Evolutionary conservation across 75 land plant genomes (phyloP).

Genomic region (Cryptomeria japonica): DNA sequence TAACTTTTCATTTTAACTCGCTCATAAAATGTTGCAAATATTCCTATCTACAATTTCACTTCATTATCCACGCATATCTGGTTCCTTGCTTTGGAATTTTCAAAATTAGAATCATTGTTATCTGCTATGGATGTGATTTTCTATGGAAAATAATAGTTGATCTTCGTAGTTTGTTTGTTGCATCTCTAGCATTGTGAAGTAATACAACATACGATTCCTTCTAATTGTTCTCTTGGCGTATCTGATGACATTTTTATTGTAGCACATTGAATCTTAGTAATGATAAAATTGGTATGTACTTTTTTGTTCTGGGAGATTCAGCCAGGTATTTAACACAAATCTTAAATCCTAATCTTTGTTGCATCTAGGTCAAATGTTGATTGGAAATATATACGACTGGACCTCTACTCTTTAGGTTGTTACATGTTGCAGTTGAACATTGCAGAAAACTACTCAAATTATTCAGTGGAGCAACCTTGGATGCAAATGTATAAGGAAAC

Average conservation of each 20-base stretch:
- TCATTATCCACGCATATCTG: neutral
- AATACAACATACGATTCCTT: neutral
- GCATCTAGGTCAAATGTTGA: neutral
- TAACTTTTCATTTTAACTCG: neutral
- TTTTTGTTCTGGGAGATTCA: neutral
- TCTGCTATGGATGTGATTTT: neutral
- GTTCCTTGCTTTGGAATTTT: neutral
- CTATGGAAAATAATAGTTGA: neutral
- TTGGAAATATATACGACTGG: conserved; percentile 11
- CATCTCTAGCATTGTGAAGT: neutral
- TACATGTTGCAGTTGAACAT: neutral
- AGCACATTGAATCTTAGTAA: neutral
- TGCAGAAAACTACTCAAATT: neutral
- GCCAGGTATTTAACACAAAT: neutral
- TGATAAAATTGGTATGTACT: neutral
- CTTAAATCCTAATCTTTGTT: neutral
- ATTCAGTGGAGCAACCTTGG: conserved; percentile 1
- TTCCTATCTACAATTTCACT: neutral
- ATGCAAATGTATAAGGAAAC: neutral
- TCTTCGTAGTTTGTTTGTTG: neutral
- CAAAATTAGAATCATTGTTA: neutral
- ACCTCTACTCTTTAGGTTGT: neutral
- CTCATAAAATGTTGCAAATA: neutral
- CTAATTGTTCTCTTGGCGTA: too few species aligned
- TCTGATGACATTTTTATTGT: too few species aligned